Base-by-base conservation (phyloP, 805 yeast species). In the Candida manassasensis region DNA sequence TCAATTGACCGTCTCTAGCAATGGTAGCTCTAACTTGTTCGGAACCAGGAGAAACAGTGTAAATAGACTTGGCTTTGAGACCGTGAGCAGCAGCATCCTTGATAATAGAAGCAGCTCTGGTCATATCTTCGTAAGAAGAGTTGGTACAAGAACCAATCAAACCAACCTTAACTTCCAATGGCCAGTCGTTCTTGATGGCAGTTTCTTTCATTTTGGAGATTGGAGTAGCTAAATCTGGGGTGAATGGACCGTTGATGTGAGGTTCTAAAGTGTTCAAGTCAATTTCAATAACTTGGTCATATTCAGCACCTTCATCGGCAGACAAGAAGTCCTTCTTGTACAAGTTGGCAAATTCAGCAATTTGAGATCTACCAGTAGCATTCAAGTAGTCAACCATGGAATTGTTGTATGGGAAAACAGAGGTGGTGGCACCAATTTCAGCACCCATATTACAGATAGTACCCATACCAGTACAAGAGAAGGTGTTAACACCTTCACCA, bases 391-490 rank as follows among this genome's bases (percentile, higher is more conserved):
- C 84, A 61, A 69, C 78, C 85, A 85, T 89, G 47, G 90, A 82
- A 57, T 80, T 77, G 74, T 86, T 88, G 85, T 75, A 88, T 62
- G 97, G 97, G 94, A 89, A 89, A 42, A 85, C 86, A 32, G 97
- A 89, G 39, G 97, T 89, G 44, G 97, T 89, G 42, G 97, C 97
- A 71, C 97, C 97, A 51, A 89, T 88, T 71, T 89, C 97, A 49
- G 97, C 97, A 75, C 97, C 97, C 97, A 89, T 89, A 69, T 89
- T 89, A 77, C 97, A 89, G 69, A 89, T 89, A 53, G 97, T 89
- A 61, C 94, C 97, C 97, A 89, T 89, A 77, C 97, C 97, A 35
- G 97, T 90, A 68, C 96, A 87, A 34, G 95, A 84, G 64, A 89
- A 81, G 40, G 90, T 75, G 55, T 83, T 77, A 38, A 89, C 89